Percentiles rank a stretch among this genome's conserved stretches.
Conservation (phyloP, 768 basidiomycete species). For the Cystobasidium onofrii region DNA sequence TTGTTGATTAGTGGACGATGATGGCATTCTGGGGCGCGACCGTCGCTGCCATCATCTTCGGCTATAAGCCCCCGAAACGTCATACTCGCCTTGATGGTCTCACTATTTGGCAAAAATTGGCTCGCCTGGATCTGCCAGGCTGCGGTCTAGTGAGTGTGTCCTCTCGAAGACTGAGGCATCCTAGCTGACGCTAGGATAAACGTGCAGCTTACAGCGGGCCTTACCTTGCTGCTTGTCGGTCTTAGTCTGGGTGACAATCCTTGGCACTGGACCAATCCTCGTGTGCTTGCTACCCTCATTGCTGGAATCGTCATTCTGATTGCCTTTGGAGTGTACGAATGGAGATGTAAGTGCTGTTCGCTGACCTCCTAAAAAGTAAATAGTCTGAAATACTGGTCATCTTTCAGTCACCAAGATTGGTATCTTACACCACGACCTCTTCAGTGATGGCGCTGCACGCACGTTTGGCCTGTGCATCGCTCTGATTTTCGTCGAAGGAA, state of each 20-base stretch:
- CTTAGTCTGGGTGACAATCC: conserved; percentile 15
- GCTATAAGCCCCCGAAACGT: conserved; percentile 10
- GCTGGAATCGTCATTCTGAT: not conserved
- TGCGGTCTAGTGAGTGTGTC: not conserved
- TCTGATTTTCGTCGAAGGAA: conserved; percentile 13
- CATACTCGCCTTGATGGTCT: not conserved
- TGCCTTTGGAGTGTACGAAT: conserved; percentile 2
- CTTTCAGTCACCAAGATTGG: not conserved
- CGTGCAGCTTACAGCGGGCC: not conserved
- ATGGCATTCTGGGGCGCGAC: conserved; percentile 11
- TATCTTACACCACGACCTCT: conserved; percentile 13
- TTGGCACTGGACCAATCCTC: conserved; percentile 1
- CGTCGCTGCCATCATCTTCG: conserved; percentile 1
- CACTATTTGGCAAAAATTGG: not conserved
- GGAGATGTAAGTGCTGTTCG: not conserved
- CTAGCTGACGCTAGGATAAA: not conserved
- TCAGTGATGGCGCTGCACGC: not conserved
- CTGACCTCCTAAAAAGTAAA: not conserved
- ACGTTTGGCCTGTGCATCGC: conserved; percentile 6
- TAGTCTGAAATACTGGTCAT: not conserved
- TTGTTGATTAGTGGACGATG: not conserved
- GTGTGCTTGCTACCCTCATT: not conserved
- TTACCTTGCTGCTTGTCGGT: not conserved
- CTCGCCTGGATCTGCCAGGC: conserved; percentile 11
- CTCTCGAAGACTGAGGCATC: not conserved